Percentiles rank a stretch among this genome's conserved stretches.
phyloP scores from a whole-genome alignment of 768 basidiomycete genomes.

The Rhodotorula paludigena region DNA sequence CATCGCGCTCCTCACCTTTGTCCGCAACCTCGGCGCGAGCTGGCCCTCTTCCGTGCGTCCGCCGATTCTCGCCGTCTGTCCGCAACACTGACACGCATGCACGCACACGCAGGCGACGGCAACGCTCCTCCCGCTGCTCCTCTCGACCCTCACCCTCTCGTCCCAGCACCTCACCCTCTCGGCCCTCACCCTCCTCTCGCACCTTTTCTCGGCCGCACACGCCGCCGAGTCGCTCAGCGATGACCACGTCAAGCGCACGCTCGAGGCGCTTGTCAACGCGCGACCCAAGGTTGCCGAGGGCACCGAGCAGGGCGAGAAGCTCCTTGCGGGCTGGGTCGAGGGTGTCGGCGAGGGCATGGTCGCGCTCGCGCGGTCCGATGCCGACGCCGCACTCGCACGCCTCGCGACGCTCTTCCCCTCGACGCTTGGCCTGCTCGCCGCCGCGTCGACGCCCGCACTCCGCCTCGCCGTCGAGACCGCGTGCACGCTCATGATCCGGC shows the following conservation, averaged over 20 bases:
- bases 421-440: conserved; percentile 22
- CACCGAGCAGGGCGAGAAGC: conserved; percentile 57
- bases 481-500: conserved; percentile 58
- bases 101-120: conserved; percentile 61
- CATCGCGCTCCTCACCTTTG: conserved; percentile 62
- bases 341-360: conserved; percentile 70
- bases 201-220: conserved; percentile 58
- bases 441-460: conserved; percentile 27
- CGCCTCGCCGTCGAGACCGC: conserved; percentile 52
- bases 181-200: conserved; percentile 77
- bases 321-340: conserved; percentile 72
- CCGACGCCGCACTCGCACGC: conserved; percentile 15
- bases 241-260: conserved; percentile 53
- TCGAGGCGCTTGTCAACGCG: conserved; percentile 61
- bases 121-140: conserved; percentile 62
- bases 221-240: conserved; percentile 41
- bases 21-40: conserved; percentile 52
- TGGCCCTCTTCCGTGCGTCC: conserved; percentile 61
- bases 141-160: conserved; percentile 76
- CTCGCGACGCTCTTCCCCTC: conserved; percentile 25
- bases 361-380: conserved; percentile 53
- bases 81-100: not conserved
- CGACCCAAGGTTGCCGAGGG: conserved; percentile 45
- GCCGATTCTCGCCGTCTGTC: not conserved
- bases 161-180: conserved; percentile 85